Conservation (phyloP, 2,329 filamentous ascomycete genomes). For the Neofusicoccum kwambonambiense region DNA sequence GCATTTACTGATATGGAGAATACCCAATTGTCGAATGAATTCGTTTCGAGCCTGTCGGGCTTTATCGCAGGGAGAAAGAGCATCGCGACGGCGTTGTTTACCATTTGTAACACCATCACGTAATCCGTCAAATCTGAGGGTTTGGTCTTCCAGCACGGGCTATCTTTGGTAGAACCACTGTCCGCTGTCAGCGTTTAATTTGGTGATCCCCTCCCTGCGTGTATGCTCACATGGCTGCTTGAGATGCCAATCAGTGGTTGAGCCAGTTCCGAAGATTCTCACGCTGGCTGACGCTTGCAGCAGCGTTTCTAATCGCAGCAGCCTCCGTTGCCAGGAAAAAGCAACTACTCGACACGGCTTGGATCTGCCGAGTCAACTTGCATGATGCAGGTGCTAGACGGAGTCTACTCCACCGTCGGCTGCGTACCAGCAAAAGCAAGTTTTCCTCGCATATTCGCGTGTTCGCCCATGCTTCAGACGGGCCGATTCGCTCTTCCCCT, state of each 20-base stretch:
- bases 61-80: constrained; percentile 3
- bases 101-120: background rate
- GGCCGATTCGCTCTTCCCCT: background rate
- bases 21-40: constrained; percentile 8
- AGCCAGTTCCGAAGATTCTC: background rate
- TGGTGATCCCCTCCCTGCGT: background rate
- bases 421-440: background rate
- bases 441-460: background rate
- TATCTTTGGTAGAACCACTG: background rate
- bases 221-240: background rate
- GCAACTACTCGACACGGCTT: background rate
- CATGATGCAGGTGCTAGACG: background rate
- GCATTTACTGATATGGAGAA: constrained; percentile 65
- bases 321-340: background rate
- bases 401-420: background rate
- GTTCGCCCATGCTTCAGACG: background rate
- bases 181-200: background rate
- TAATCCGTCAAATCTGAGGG: background rate
- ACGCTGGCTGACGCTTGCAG: background rate
- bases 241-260: background rate
- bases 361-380: background rate
- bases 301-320: too few relatives aligned
- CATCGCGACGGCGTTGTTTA: constrained; percentile 15
- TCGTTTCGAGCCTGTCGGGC: background rate
- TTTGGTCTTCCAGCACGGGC: background rate